These are phyloP conservation scores for Yamadazyma oceani DNA, from an alignment of 1,139 yeast species.

Conservation along the genomic window DNA sequence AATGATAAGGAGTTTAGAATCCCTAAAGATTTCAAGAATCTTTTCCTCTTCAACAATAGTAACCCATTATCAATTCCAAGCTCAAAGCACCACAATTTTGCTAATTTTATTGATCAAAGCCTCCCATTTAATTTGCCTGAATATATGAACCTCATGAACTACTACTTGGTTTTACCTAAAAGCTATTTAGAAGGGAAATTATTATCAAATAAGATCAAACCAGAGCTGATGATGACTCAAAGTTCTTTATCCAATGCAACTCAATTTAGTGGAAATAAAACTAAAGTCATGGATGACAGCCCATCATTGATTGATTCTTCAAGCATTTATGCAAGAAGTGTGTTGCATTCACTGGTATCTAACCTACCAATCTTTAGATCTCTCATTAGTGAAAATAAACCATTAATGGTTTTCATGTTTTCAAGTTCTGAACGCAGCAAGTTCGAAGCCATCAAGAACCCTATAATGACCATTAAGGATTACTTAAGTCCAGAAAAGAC, in stretches of 20 bases:
- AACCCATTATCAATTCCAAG: conserved; percentile 13
- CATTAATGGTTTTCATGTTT: conserved; percentile 37
- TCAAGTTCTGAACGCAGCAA: conserved; percentile 8
- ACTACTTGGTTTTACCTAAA: conserved; percentile 34
- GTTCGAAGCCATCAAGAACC: conserved; percentile 11
- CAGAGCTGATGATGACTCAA: no score
- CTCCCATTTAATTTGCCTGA: conserved; percentile 39
- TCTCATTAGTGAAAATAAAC: conserved; percentile 23
- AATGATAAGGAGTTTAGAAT: conserved; percentile 8
- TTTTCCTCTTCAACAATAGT: conserved; percentile 36
- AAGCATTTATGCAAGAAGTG: conserved; percentile 20
- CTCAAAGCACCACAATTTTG: conserved; percentile 15
- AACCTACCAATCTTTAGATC: conserved; percentile 24
- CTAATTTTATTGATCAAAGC: conserved; percentile 20
- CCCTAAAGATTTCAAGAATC: conserved; percentile 31
- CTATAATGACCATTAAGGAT: conserved; percentile 24
- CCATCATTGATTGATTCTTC: conserved; percentile 7
- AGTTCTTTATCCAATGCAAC: no score
- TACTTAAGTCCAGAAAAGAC: conserved; percentile 18
- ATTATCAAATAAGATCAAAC: background rate
- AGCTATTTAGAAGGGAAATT: conserved; percentile 11
- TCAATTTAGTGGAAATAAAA: background rate
- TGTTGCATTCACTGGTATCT: conserved; percentile 18
- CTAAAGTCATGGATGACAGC: background rate
- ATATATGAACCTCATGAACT: conserved; percentile 28